Evolutionary conservation across 2,329 filamentous ascomycete species (phyloP), one percentile per base, ranked within the genome.

Genomic region (Helicocarpus griseus): DNA sequence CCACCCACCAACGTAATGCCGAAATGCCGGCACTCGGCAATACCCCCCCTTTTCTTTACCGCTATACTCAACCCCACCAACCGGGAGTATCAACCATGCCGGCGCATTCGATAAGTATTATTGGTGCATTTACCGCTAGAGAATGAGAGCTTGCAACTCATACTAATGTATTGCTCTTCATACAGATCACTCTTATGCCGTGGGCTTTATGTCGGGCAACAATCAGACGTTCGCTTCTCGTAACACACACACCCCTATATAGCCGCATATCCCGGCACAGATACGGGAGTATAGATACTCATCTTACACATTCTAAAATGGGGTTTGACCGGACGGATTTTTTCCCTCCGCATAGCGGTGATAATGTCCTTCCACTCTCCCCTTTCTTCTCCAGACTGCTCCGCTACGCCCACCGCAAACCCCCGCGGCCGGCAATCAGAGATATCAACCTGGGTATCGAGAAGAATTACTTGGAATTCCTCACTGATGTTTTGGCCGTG

Each of bases 381-480:
- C 61, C 61, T 7, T 56, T 64, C 29, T 64, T 64, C 53, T 57
- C 56, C 5, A 57, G 57, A 28, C 54, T 64, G 22, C 52, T 63
- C 48, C 57, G 55, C 4, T 52, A 62, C 39, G 62, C 61, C 26
- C 54, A 61, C 45, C 53, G 57, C 13, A 57, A 46, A 29, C 52
- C 56, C 11, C 60, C 51, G 3, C 55, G 60, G 19, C 38, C 57
- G n/a, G 54, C 54, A n/a, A 50, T 58, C 7, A 40, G 53, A 19
- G 56, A 58, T 49, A 53, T 58, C 17, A 54, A 57, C 49, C 50
- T 54, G 2, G 50, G 46, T 7, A 35, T 57, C 22, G 55, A 57
- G 22, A 58, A 56, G 43, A 52, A 53, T 1, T 57, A 57, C 19
- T 31, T 51, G 19, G 53, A 58, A 38, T 48, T 56, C 31, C 48